Conservation (phyloP, 768 basidiomycete genomes). For the Lentinula detonsa region DNA sequence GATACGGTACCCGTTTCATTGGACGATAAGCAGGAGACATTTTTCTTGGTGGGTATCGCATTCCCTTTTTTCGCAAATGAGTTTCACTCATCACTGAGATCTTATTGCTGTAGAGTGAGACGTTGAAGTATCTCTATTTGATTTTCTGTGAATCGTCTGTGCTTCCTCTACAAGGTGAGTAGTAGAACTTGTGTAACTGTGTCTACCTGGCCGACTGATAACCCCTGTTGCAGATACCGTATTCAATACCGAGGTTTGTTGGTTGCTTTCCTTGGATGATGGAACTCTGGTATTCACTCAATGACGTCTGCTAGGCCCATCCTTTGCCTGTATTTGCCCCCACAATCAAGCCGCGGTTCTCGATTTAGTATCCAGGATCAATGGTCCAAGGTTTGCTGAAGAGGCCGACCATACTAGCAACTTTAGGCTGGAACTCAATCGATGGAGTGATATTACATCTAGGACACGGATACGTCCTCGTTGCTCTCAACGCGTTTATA, state of each 20-base stretch:
- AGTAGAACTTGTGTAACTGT: not conserved
- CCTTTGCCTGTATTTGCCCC: conserved; percentile 63
- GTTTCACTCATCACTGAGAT: too few species aligned
- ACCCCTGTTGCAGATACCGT: conserved; percentile 45
- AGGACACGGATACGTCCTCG: too few species aligned
- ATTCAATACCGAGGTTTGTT: conserved; percentile 71
- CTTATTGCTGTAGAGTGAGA: conserved; percentile 47
- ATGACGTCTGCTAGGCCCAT: conserved; percentile 40
- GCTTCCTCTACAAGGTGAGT: conserved; percentile 51
- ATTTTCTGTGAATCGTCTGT: conserved; percentile 58
- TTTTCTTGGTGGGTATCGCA: conserved; percentile 49
- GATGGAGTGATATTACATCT: too few species aligned
- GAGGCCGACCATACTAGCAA: too few species aligned
- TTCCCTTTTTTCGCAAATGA: not conserved
- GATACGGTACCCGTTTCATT: conserved; percentile 49
- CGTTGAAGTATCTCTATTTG: conserved; percentile 70
- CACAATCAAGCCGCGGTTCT: conserved; percentile 37
- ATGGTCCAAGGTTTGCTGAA: too few species aligned
- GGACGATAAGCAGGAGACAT: conserved; percentile 79
- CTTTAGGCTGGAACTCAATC: too few species aligned
- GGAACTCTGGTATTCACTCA: not conserved
- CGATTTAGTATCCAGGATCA: too few species aligned
- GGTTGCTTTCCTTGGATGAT: not conserved
- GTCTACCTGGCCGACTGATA: conserved; percentile 2
- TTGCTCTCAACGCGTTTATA: too few species aligned